phyloP scores from a whole-genome alignment of 129 eudicot species.

The Helichrysum umbraculigerum region DNA sequence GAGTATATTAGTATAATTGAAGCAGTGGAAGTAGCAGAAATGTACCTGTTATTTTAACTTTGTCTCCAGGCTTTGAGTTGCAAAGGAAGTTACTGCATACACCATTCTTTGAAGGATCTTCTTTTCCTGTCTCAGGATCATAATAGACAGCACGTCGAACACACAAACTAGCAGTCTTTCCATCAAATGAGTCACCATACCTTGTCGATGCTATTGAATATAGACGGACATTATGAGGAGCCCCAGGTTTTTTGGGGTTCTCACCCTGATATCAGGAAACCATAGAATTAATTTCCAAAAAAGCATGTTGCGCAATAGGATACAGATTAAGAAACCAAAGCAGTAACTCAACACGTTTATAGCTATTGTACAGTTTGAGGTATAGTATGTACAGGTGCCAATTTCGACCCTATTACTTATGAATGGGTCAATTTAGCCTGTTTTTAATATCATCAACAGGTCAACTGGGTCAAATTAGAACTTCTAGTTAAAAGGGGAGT shows the following conservation, averaged over 20 bases:
- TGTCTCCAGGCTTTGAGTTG: constrained; percentile 97
- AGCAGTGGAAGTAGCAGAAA: not conserved
- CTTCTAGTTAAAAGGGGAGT: not conserved
- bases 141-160: constrained; percentile 94
- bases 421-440: not conserved
- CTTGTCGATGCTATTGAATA: constrained; percentile 98
- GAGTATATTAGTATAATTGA: too few relatives aligned
- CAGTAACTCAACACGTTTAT: not conserved
- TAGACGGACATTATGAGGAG: constrained; percentile 88
- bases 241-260: constrained; percentile 94
- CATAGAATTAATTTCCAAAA: not conserved
- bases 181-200: constrained; percentile 91
- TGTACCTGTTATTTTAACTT: constrained; percentile 77
- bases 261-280: constrained; percentile 61
- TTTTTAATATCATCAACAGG: not conserved
- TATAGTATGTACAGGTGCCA: not conserved
- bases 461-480: not conserved
- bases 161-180: constrained; percentile 91
- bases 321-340: not conserved
- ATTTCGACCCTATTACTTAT: not conserved
- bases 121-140: constrained; percentile 97
- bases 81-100: constrained; percentile 94
- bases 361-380: not conserved
- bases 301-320: not conserved
- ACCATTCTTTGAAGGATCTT: constrained; percentile 90